Conservation (phyloP, 2,329 filamentous ascomycete genomes). For the Geosmithia morbida region DNA sequence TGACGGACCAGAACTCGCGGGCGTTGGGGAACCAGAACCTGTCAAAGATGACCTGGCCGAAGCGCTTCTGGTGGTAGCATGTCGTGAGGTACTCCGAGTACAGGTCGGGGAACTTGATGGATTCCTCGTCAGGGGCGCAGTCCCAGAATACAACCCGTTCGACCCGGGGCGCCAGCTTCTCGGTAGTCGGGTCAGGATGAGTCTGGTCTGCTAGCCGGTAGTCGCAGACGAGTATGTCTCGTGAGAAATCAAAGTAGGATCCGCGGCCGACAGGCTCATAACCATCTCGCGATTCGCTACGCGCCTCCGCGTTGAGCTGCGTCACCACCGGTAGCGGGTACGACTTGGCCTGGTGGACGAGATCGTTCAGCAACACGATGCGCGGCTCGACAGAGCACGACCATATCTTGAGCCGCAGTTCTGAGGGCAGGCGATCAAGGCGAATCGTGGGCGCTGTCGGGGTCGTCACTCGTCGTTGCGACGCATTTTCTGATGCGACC, state of each 20-base stretch:
- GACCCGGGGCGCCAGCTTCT: constrained; percentile 16
- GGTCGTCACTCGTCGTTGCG: neutral
- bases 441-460: neutral
- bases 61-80: constrained; percentile 14
- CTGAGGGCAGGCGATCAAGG: constrained; percentile 14
- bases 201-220: constrained; percentile 18
- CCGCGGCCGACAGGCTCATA: constrained; percentile 19
- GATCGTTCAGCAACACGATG: constrained; percentile 18
- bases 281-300: constrained; percentile 16
- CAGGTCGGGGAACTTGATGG: constrained; percentile 15
- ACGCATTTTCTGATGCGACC: neutral
- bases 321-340: constrained; percentile 20
- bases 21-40: constrained; percentile 23
- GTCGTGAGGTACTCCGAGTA: constrained; percentile 19
- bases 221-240: constrained; percentile 23
- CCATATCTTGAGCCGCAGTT: constrained; percentile 23
- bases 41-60: constrained; percentile 19
- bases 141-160: constrained; percentile 23
- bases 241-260: constrained; percentile 20
- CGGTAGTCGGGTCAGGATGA: constrained; percentile 13
- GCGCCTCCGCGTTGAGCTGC: constrained; percentile 19
- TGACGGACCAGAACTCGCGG: constrained; percentile 22
- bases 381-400: constrained; percentile 19
- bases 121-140: constrained; percentile 22
- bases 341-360: constrained; percentile 13